These are phyloP conservation scores for Alternaria gaisen DNA, from an alignment of 2,329 filamentous ascomycete genomes.

Conservation along the genomic window DNA sequence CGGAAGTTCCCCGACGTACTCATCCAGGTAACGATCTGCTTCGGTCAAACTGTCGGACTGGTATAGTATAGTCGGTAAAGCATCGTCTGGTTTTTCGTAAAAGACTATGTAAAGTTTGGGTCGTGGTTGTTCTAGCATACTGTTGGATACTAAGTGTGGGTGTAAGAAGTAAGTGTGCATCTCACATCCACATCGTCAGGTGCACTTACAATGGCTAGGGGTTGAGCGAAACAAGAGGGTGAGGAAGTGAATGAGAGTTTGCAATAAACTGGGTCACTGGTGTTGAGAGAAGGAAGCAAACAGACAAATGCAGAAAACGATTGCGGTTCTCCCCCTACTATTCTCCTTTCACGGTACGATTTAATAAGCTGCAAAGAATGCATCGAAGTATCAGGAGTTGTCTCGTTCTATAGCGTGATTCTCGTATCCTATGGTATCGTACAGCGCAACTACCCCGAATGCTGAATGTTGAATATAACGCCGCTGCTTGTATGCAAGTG, in stretches of 20 bases:
- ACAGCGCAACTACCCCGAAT: neutral
- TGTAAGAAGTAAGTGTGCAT: too few relatives aligned
- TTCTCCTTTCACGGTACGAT: neutral
- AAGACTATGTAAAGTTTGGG: neutral
- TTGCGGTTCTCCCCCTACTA: neutral
- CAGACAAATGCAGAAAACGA: neutral
- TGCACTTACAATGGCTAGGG: neutral
- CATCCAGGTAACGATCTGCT: neutral
- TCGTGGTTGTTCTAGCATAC: neutral
- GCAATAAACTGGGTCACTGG: neutral
- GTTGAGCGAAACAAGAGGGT: neutral
- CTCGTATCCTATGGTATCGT: slow-evolving; percentile 3
- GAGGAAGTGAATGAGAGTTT: too few relatives aligned
- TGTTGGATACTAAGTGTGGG: neutral
- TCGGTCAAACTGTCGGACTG: neutral
- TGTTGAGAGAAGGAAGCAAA: neutral
- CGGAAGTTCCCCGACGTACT: neutral
- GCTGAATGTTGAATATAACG: slow-evolving; percentile 1
- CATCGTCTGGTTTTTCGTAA: neutral
- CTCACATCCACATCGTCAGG: too few relatives aligned
- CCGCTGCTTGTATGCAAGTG: slow-evolving; percentile 1
- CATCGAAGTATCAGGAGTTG: neutral
- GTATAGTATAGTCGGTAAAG: neutral
- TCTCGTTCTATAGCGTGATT: neutral
- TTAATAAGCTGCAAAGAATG: neutral